Evolutionary conservation across 164 flowering plant genomes (phyloP), one percentile per base, ranked within the genome.

Genomic region (Stephania japonica): DNA sequence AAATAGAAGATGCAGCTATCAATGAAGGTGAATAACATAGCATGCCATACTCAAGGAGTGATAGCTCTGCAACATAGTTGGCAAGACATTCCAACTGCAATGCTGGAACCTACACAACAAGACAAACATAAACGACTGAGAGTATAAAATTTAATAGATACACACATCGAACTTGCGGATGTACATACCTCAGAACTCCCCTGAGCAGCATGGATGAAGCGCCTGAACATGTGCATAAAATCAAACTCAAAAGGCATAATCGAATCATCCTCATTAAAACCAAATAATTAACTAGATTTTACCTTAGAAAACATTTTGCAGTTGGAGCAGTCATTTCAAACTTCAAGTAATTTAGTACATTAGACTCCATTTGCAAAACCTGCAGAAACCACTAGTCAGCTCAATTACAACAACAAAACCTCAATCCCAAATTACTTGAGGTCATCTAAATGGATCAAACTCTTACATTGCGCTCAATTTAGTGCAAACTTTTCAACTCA

Each of bases 281-380:
- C 1, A 66, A 66, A 5, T 9, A 10, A 26, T 63, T 26, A 67
- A n/a, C 14, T 10, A 42, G 14, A 4, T 19, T 19, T 75, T 82
- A 92, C 98, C 99, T 89, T 69, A 96, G 76, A 75, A 96, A 96
- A 73, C 97, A 89, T 86, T 92, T 96, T 7, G 83, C 79, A 8
- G 99, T 96, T 49, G 99, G 92, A 5, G 97, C 92, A 42, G 97
- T 91, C 92, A 96, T 86, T 84, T 93, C 97, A 77, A 93, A 96
- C 85, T 93, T 90, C 85, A 96, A 78, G 82, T 80, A 88, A 68
- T 89, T 90, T 83, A 96, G 77, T 26, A 96, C 95, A n/a, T 86
- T 65, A 26, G 95, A 84, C 70, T 96, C 99, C 99, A 96, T 96
- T 82, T 92, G 85, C 80, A 96, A 75, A 65, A 95, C 97, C 98